Percentiles rank a stretch among this genome's conserved stretches.
Conservation (phyloP, 345 rosid species). For the Noccaea bulbosa region DNA sequence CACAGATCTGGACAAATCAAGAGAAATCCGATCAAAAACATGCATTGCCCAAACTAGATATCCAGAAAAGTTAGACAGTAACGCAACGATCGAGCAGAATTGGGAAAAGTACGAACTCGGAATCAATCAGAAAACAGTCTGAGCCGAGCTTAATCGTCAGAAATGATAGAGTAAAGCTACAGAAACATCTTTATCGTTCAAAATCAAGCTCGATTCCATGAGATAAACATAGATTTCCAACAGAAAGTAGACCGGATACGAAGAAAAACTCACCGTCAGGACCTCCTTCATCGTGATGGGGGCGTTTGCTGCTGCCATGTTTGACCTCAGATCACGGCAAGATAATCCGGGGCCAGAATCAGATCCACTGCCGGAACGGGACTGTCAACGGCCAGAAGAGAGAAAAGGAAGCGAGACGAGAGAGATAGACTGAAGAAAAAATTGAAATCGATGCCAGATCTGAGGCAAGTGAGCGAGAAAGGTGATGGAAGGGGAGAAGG, state of each 20-base stretch:
- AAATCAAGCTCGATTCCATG: conserved; percentile 29
- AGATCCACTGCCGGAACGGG: conserved; percentile 45
- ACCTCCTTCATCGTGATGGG: conserved; percentile 96
- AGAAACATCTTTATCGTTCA: conserved; percentile 7
- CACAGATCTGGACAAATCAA: conserved; percentile 42
- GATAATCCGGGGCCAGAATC: conserved; percentile 31
- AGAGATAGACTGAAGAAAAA: conserved; percentile 12
- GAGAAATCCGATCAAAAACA: conserved; percentile 28
- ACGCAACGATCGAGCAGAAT: conserved; percentile 29
- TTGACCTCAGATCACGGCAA: conserved; percentile 51
- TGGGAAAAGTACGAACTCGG: conserved; percentile 6
- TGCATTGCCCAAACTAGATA: conserved; percentile 27
- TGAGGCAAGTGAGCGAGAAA: conserved; percentile 40
- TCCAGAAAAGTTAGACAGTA: background rate
- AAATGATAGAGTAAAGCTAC: conserved; percentile 17
- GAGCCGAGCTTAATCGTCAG: conserved; percentile 15
- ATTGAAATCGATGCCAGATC: conserved; percentile 50
- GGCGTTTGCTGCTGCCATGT: conserved; percentile 92
- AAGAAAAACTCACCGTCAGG: conserved; percentile 62
- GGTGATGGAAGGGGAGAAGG: background rate
- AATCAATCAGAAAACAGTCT: conserved; percentile 24
- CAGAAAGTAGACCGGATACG: background rate
- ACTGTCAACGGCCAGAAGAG: conserved; percentile 35
- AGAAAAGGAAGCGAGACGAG: conserved; percentile 28
- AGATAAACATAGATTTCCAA: background rate